Conservation (phyloP, 2,329 filamentous ascomycete genomes). For the Hypoxylon sp. region DNA sequence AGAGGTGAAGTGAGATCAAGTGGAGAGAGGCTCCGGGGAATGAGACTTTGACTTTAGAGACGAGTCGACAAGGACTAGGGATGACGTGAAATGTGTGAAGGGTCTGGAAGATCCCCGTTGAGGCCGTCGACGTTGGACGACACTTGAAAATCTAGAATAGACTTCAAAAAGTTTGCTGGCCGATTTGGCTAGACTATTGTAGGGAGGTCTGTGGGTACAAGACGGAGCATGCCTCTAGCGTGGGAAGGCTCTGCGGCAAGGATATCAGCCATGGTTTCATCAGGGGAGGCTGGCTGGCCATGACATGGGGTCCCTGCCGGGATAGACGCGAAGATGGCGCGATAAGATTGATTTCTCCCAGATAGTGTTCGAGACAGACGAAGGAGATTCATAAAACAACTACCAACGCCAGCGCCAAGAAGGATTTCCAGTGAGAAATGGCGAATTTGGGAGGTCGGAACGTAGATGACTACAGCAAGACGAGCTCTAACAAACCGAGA, state of each 20-base stretch:
- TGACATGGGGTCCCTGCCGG: constrained; percentile 47
- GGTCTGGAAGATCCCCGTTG: constrained; percentile 38
- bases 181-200: constrained; percentile 43
- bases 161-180: constrained; percentile 42
- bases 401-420: constrained; percentile 36
- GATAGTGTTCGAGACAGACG: constrained; percentile 32
- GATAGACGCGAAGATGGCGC: constrained; percentile 47
- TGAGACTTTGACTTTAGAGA: constrained; percentile 32
- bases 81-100: constrained; percentile 39
- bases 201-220: constrained; percentile 40
- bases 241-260: constrained; percentile 49
- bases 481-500: constrained; percentile 28
- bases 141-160: constrained; percentile 37
- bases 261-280: constrained; percentile 55
- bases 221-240: constrained; percentile 48
- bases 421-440: constrained; percentile 37
- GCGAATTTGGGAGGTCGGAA: constrained; percentile 32
- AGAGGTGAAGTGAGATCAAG: constrained; percentile 36
- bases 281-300: constrained; percentile 48
- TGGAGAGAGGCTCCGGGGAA: constrained; percentile 30
- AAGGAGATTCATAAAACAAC: constrained; percentile 34
- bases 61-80: constrained; percentile 36
- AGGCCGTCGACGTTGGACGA: constrained; percentile 33
- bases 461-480: constrained; percentile 17
- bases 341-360: constrained; percentile 41